These are phyloP conservation scores for Neofusicoccum cordaticola DNA, from an alignment of 2,329 filamentous ascomycete species.

Conservation along the genomic window DNA sequence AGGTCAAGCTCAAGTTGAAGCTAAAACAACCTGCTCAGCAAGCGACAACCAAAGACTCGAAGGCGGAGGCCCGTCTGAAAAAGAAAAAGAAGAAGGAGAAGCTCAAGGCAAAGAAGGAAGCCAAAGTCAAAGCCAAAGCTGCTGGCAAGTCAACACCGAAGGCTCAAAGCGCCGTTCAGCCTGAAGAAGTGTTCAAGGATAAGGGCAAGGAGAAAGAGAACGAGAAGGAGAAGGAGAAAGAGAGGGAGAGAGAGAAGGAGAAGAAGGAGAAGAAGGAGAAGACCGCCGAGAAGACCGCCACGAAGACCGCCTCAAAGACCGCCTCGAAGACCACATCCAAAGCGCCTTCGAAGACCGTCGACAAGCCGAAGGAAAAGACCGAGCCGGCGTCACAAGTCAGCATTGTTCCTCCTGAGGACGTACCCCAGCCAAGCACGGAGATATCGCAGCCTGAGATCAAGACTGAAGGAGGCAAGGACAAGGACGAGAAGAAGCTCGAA, in stretches of 20 bases:
- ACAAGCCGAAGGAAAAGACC: conserved; percentile 24
- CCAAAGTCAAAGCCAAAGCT: neutral
- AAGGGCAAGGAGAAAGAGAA: neutral
- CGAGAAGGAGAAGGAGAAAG: conserved; percentile 21
- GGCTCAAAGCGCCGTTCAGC: neutral
- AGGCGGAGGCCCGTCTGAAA: conserved; percentile 5
- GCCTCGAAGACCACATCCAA: conserved; percentile 15
- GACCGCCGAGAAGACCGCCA: conserved; percentile 15
- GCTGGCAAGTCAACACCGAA: conserved; percentile 16
- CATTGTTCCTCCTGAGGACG: conserved; percentile 11
- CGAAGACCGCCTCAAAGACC: conserved; percentile 19
- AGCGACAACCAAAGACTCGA: conserved; percentile 8
- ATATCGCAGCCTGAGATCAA: conserved; percentile 18
- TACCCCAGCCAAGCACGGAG: conserved; percentile 16
- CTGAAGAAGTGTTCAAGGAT: neutral
- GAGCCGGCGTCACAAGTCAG: conserved; percentile 11
- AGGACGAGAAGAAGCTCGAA: conserved; percentile 15
- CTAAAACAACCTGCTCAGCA: conserved; percentile 18
- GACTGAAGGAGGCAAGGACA: conserved; percentile 10
- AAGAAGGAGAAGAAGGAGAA: conserved; percentile 28
- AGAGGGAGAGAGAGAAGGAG: conserved; percentile 26
- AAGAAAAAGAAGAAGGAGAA: conserved; percentile 18
- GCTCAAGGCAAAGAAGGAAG: conserved; percentile 20
- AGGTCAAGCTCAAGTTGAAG: conserved; percentile 29
- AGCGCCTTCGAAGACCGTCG: conserved; percentile 19